Percentiles rank a stretch among this genome's conserved stretches.
phyloP scores from a whole-genome alignment of 192 early-diverging fungal species.

The Pilaira anomala region DNA sequence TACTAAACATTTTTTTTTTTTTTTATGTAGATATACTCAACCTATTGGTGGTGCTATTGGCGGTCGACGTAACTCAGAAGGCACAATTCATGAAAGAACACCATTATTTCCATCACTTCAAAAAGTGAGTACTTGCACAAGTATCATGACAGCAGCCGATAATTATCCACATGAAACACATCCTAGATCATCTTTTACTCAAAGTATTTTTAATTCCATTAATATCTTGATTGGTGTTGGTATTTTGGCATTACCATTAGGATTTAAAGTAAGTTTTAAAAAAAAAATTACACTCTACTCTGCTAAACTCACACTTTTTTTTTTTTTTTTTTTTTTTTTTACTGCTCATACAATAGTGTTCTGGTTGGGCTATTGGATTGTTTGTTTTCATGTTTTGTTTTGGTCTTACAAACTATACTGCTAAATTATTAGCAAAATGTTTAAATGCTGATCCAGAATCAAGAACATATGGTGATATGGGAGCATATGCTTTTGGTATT shows the following conservation, averaged over 20 bases:
- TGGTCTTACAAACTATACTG: constrained; percentile 51
- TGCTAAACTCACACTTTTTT: too few relatives aligned
- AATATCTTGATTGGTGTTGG: constrained; percentile 67
- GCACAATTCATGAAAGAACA: constrained; percentile 6
- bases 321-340: not conserved
- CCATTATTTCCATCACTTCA: constrained; percentile 18
- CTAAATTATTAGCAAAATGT: constrained; percentile 59
- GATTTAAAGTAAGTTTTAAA: constrained; percentile 41
- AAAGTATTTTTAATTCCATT: constrained; percentile 54
- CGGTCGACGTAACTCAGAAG: constrained; percentile 13
- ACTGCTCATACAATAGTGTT: constrained; percentile 23
- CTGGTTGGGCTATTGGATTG: constrained; percentile 62
- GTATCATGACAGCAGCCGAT: constrained; percentile 32
- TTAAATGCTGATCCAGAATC: constrained; percentile 30
- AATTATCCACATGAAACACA: constrained; percentile 20
- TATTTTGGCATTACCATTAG: constrained; percentile 60
- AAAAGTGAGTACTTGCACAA: constrained; percentile 20
- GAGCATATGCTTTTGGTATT: constrained; percentile 34
- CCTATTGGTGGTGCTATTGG: too few relatives aligned
- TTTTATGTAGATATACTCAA: not conserved
- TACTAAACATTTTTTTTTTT: too few relatives aligned
- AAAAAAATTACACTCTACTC: constrained; percentile 2
- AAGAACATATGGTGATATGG: constrained; percentile 47
- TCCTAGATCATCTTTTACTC: constrained; percentile 38
- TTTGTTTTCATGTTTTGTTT: constrained; percentile 45